A percentile compares a stretch with the other conserved stretches of the same genome.
Conservation (phyloP, 2,329 filamentous ascomycete species). For the Clonostachys sp. region DNA sequence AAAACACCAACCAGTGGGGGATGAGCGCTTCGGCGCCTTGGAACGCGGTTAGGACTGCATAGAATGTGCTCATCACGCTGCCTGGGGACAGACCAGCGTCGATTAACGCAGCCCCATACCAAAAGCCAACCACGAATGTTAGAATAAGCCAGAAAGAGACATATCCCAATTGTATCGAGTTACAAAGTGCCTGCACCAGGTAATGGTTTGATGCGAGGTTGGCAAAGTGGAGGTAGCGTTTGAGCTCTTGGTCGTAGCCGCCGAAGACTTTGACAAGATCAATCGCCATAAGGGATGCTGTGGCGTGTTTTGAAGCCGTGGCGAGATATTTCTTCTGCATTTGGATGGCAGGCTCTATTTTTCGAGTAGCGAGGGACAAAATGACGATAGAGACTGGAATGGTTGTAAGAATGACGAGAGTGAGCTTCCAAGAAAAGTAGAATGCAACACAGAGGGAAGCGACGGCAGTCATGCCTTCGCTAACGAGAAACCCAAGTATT, state of each 20-base stretch:
- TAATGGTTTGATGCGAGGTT: slow-evolving; percentile 58
- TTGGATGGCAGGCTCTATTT: slow-evolving; percentile 61
- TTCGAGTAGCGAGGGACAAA: slow-evolving; percentile 54
- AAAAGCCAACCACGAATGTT: slow-evolving; percentile 87
- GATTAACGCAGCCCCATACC: slow-evolving; percentile 74
- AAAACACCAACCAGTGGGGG: slow-evolving; percentile 71
- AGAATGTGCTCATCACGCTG: slow-evolving; percentile 78
- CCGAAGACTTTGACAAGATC: slow-evolving; percentile 87
- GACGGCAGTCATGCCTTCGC: slow-evolving; percentile 59
- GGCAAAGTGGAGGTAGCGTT: slow-evolving; percentile 57
- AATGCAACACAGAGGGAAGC: slow-evolving; percentile 69
- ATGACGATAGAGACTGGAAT: slow-evolving; percentile 63
- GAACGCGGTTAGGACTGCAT: slow-evolving; percentile 71
- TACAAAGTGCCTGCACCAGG: slow-evolving; percentile 61
- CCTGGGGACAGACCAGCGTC: slow-evolving; percentile 55
- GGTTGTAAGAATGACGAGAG: slow-evolving; percentile 70
- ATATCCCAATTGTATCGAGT: slow-evolving; percentile 67
- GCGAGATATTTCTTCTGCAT: slow-evolving; percentile 65
- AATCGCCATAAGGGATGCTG: slow-evolving; percentile 67
- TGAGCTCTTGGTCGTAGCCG: slow-evolving; percentile 64
- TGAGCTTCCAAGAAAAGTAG: slow-evolving; percentile 78
- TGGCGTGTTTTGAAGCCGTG: slow-evolving; percentile 66
- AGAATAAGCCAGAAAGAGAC: slow-evolving; percentile 69
- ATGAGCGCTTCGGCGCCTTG: slow-evolving; percentile 71
- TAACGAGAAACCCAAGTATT: slow-evolving; percentile 66